A percentile compares a stretch with the other conserved stretches of the same genome.
Evolutionary conservation across 2,329 filamentous ascomycete genomes (phyloP).

Genomic region (Colletotrichum gloeosporioides): DNA sequence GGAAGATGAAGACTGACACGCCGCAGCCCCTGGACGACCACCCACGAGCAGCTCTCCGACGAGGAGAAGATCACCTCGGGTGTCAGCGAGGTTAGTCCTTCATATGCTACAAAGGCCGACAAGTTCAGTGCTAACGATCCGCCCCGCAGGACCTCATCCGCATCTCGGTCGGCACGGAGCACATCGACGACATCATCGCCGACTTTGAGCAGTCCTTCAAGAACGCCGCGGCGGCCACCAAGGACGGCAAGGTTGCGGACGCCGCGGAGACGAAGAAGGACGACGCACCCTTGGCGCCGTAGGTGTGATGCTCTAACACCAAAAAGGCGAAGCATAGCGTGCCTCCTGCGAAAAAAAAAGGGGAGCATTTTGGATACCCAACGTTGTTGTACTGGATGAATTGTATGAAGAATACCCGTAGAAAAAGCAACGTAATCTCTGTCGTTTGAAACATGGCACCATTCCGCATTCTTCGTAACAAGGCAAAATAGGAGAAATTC

Average conservation of each 20-base stretch:
- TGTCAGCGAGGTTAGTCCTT: constrained; percentile 70
- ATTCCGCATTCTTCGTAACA: background rate
- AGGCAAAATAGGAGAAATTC: background rate
- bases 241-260: constrained; percentile 31
- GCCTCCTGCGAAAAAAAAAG: background rate
- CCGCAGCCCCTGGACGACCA: constrained; percentile 81
- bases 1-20: background rate
- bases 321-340: background rate
- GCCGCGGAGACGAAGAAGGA: constrained; percentile 35
- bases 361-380: background rate
- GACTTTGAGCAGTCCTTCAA: constrained; percentile 94
- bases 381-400: background rate
- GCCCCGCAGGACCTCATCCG: constrained; percentile 78
- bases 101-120: background rate
- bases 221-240: constrained; percentile 55
- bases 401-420: constrained; percentile 18
- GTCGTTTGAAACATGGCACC: background rate
- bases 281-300: constrained; percentile 40
- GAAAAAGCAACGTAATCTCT: background rate
- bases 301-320: background rate
- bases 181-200: constrained; percentile 95
- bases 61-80: constrained; percentile 82
- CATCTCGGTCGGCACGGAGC: constrained; percentile 93
- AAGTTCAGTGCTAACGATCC: background rate
- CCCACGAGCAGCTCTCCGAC: constrained; percentile 88